Percentiles rank a stretch among this genome's conserved stretches.
Conservation (phyloP, 306 rosid species). For the Echinosophora koreensis region DNA sequence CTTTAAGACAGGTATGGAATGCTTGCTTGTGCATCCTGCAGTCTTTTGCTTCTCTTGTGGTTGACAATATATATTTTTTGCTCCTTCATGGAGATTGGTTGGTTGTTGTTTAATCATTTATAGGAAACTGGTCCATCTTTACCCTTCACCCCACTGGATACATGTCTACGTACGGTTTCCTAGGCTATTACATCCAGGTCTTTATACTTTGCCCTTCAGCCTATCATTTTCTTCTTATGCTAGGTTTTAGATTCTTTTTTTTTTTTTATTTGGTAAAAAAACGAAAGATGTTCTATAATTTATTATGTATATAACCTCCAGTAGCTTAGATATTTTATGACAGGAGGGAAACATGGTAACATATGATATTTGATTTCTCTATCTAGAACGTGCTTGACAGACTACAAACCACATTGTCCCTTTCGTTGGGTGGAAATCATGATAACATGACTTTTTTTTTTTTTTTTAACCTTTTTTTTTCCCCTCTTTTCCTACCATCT, state of each 20-base stretch:
- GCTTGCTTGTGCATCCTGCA: constrained; percentile 22
- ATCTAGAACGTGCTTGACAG: no score
- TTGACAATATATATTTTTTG: background rate
- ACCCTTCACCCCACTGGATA: background rate
- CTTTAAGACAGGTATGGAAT: constrained; percentile 27
- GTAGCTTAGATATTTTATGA: no score
- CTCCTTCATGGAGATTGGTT: background rate
- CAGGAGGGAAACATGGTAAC: no score
- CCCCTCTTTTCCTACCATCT: no score
- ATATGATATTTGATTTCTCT: no score
- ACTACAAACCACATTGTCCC: no score
- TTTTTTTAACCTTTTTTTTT: no score
- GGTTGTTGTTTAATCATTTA: background rate
- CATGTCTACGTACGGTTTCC: background rate
- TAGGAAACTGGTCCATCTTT: background rate
- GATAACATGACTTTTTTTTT: no score
- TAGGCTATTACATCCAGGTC: background rate
- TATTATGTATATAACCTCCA: background rate
- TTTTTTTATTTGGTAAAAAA: background rate
- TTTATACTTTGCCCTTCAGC: background rate
- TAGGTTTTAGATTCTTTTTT: background rate
- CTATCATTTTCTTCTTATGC: background rate
- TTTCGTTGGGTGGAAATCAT: no score
- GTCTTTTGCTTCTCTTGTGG: constrained; percentile 2
- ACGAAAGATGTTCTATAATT: background rate